These are phyloP conservation scores for Saturnispora galanensis DNA, from an alignment of 805 yeast species.

Conservation along the genomic window DNA sequence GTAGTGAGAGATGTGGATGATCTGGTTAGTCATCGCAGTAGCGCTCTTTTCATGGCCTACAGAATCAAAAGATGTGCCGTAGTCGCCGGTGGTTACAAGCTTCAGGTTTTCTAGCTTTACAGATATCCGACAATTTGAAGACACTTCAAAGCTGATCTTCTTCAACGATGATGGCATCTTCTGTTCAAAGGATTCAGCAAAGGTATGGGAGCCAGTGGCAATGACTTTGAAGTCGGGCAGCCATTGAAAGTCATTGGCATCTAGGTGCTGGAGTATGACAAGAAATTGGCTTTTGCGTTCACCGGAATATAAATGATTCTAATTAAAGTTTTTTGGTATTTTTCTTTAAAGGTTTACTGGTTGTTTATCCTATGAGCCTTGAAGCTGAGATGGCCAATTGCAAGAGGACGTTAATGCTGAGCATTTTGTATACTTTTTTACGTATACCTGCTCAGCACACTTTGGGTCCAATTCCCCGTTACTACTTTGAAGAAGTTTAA, in stretches of 20 bases:
- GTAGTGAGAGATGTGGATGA: too few relatives aligned
- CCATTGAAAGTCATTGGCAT: constrained; percentile 9
- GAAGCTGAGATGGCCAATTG: too few relatives aligned
- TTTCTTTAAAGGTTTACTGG: too few relatives aligned
- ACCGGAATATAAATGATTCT: constrained; percentile 11
- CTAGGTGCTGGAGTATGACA: constrained; percentile 26
- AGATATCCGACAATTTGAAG: constrained; percentile 39
- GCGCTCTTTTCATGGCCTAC: too few relatives aligned
- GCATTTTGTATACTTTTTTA: too few relatives aligned
- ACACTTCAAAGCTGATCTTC: constrained; percentile 36
- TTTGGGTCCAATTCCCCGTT: too few relatives aligned
- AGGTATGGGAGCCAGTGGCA: constrained; percentile 31
- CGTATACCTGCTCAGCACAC: too few relatives aligned
- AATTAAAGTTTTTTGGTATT: too few relatives aligned
- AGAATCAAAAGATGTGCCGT: constrained; percentile 2
- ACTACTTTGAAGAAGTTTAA: too few relatives aligned
- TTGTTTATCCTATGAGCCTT: too few relatives aligned
- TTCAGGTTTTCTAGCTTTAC: constrained; percentile 12
- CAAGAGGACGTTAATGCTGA: too few relatives aligned
- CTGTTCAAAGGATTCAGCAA: constrained; percentile 43
- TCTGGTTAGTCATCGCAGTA: too few relatives aligned
- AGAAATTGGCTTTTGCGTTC: constrained; percentile 36
- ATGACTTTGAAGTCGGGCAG: constrained; percentile 13
- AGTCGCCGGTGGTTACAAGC: constrained; percentile 14
- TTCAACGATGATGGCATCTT: constrained; percentile 23